Conservation (phyloP, 2,329 filamentous ascomycete genomes). For the Aspergillus luchuensis region DNA sequence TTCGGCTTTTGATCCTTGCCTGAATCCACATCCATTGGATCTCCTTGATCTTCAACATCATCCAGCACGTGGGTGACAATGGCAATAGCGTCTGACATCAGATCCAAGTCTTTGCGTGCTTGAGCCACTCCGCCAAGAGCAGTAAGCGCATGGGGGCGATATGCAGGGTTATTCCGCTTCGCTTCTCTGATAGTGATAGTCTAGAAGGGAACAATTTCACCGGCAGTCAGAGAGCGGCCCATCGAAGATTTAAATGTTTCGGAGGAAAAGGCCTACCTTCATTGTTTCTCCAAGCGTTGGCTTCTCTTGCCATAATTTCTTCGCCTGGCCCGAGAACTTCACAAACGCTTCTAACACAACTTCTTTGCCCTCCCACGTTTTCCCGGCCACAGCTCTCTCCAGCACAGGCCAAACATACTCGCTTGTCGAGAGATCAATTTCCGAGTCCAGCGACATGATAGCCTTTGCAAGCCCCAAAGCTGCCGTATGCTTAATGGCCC, state of each 20-base stretch:
- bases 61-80: slow-evolving; percentile 67
- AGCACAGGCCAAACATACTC: slow-evolving; percentile 76
- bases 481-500: slow-evolving; percentile 86
- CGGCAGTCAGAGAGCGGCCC: slow-evolving; percentile 1
- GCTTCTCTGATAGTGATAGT: slow-evolving; percentile 76
- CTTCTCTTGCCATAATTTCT: slow-evolving; percentile 59
- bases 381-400: slow-evolving; percentile 78
- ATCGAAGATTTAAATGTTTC: neutral
- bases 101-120: slow-evolving; percentile 67
- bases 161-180: slow-evolving; percentile 84
- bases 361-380: slow-evolving; percentile 93
- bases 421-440: slow-evolving; percentile 61
- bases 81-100: slow-evolving; percentile 66
- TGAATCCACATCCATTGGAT: slow-evolving; percentile 70
- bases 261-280: slow-evolving; percentile 54
- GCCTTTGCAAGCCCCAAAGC: slow-evolving; percentile 78
- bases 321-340: slow-evolving; percentile 69
- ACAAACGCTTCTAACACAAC: slow-evolving; percentile 78
- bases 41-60: slow-evolving; percentile 55
- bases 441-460: slow-evolving; percentile 62
- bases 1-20: slow-evolving; percentile 43
- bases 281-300: slow-evolving; percentile 64
- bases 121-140: slow-evolving; percentile 73
- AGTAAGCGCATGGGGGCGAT: slow-evolving; percentile 73
- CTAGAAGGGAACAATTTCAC: slow-evolving; percentile 39